A percentile compares a stretch with the other conserved stretches of the same genome.
Evolutionary conservation across 805 yeast species (phyloP).

Genomic region (Sugiyamaella boreocaroliniensis): DNA sequence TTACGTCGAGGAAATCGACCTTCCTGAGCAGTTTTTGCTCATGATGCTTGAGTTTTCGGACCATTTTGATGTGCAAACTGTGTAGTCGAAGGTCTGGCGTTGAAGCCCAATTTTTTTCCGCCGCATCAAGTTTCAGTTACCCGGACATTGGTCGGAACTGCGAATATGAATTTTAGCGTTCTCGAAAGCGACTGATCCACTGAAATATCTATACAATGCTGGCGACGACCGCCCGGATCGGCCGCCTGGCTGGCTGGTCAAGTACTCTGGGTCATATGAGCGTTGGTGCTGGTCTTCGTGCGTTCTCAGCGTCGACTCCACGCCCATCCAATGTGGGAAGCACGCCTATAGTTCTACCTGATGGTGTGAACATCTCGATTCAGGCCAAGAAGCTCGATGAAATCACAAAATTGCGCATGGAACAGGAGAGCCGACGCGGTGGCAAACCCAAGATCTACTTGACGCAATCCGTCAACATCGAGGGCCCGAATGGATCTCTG

Average conservation of each 20-base stretch:
- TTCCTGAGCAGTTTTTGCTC: conserved; percentile 91
- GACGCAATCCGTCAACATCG: conserved; percentile 51
- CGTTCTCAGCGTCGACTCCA: background rate
- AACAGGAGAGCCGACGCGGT: conserved; percentile 49
- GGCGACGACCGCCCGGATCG: background rate
- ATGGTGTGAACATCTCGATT: conserved; percentile 48
- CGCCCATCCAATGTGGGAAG: conserved; percentile 55
- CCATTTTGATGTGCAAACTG: background rate
- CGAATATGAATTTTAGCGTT: background rate
- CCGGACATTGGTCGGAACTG: background rate
- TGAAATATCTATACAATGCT: background rate
- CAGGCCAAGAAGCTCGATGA: conserved; percentile 22
- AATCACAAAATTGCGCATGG: conserved; percentile 37
- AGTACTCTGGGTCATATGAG: background rate
- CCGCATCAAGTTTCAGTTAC: background rate
- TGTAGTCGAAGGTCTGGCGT: background rate
- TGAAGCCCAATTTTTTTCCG: background rate
- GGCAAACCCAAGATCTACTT: conserved; percentile 56
- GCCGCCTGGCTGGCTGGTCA: background rate
- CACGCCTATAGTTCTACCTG: conserved; percentile 62
- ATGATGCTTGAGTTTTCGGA: conserved; percentile 78
- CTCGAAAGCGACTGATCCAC: background rate
- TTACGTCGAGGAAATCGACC: conserved; percentile 79
- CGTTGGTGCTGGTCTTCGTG: background rate
- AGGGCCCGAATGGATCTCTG: conserved; percentile 74